phyloP scores from a whole-genome alignment of 768 basidiomycete genomes.

The Phanerochaete carnosa region DNA sequence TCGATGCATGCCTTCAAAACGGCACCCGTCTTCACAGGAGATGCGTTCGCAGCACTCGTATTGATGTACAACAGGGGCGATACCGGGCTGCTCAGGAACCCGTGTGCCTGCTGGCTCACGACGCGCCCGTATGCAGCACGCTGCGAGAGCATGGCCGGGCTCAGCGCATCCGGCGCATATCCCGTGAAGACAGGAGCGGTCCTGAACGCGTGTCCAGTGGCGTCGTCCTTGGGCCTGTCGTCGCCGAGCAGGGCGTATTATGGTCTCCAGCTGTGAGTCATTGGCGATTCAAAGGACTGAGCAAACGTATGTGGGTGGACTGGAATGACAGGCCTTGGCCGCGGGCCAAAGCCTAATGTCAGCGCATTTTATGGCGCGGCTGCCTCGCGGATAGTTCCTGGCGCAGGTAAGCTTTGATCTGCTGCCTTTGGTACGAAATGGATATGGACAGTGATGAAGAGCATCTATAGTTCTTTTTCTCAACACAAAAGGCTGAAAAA shows the following conservation, averaged over 20 bases:
- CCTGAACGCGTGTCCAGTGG: not conserved
- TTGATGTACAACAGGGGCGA: slow-evolving; percentile 6
- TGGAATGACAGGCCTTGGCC: too few relatives aligned
- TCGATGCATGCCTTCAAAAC: slow-evolving; percentile 16
- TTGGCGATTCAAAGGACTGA: too few relatives aligned
- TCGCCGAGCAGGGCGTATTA: slow-evolving; percentile 2
- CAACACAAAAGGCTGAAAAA: too few relatives aligned
- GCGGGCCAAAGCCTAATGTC: too few relatives aligned
- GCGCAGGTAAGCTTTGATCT: too few relatives aligned
- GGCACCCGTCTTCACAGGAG: slow-evolving; percentile 67
- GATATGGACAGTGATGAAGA: too few relatives aligned
- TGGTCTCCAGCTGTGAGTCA: not conserved
- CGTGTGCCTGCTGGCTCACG: not conserved
- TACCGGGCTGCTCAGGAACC: too few relatives aligned
- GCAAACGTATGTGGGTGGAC: too few relatives aligned
- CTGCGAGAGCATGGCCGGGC: not conserved
- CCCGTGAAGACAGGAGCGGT: slow-evolving; percentile 8
- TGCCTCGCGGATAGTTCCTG: too few relatives aligned
- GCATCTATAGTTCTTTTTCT: too few relatives aligned
- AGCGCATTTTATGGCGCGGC: too few relatives aligned
- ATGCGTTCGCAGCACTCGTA: slow-evolving; percentile 44
- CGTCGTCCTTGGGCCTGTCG: not conserved
- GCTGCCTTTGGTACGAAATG: too few relatives aligned
- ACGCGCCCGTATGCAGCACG: slow-evolving; percentile 3
- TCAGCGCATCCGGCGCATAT: not conserved